These are phyloP conservation scores for Solanum chacoense DNA, from an alignment of 305 asterid genomes.

Conservation along the genomic window DNA sequence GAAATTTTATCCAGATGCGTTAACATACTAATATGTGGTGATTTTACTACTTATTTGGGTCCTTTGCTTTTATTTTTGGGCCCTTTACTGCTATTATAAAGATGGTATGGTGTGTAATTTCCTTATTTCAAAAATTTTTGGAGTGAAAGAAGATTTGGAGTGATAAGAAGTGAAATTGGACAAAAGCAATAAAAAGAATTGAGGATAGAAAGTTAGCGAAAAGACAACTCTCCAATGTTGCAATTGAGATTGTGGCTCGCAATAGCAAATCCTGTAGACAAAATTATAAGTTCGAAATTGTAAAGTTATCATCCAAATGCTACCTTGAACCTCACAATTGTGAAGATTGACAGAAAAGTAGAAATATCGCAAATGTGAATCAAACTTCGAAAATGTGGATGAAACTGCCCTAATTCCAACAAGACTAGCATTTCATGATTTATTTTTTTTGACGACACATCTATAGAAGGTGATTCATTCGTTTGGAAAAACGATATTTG, in stretches of 20 bases:
- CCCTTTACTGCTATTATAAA: background rate
- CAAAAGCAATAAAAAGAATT: background rate
- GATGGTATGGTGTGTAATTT: background rate
- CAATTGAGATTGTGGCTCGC: background rate
- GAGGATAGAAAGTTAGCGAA: background rate
- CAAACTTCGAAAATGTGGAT: background rate
- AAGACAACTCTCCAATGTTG: background rate
- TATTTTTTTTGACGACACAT: background rate
- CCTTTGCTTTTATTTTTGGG: background rate
- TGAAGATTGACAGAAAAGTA: background rate
- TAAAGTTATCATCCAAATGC: background rate
- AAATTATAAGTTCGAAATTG: background rate
- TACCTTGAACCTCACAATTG: background rate
- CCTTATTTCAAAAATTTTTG: too few relatives aligned
- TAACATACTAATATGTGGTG: background rate
- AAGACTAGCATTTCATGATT: background rate
- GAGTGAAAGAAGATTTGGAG: background rate
- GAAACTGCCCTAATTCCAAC: background rate
- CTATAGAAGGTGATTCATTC: background rate
- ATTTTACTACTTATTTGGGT: background rate
- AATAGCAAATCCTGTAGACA: background rate
- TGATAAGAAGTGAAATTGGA: background rate
- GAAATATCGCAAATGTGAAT: background rate
- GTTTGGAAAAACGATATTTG: background rate
- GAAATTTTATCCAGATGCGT: background rate